Percentiles rank a stretch among this genome's conserved stretches.
phyloP scores from a whole-genome alignment of 768 basidiomycete species.

The Russula sp. region DNA sequence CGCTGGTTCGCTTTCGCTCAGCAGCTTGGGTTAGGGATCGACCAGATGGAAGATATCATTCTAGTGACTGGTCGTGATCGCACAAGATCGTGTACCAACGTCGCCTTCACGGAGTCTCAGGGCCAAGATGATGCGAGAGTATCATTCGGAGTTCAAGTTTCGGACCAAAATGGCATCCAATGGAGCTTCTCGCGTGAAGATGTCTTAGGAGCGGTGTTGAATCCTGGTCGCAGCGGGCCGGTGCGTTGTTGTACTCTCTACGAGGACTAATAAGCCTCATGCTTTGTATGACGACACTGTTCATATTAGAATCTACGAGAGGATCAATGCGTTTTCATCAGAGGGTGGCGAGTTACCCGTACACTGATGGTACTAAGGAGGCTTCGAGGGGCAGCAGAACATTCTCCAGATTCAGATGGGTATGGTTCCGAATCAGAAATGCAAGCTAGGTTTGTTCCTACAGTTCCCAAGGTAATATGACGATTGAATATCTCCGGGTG shows the following conservation, averaged over 20 bases:
- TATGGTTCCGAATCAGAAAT: background rate
- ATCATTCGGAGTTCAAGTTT: background rate
- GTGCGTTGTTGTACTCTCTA: background rate
- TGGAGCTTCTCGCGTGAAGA: background rate
- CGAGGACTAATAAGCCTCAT: background rate
- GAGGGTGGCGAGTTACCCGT: background rate
- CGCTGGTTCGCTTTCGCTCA: background rate
- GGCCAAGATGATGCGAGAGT: background rate
- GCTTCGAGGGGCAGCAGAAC: background rate
- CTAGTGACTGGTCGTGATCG: conserved; percentile 4
- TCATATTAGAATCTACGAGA: background rate
- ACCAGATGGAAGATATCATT: conserved; percentile 6
- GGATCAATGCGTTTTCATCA: background rate
- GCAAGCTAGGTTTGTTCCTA: background rate
- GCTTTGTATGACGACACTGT: background rate
- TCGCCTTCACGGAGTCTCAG: background rate
- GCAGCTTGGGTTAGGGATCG: background rate
- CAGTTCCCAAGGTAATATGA: background rate
- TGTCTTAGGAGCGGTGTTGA: background rate
- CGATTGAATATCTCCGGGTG: background rate
- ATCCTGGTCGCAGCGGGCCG: background rate
- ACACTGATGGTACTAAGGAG: background rate
- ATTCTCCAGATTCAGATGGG: background rate
- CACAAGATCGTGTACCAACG: background rate
- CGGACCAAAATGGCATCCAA: background rate